Conservation (phyloP, 495 filamentous ascomycete species). For the Penicillium crystallinum region DNA sequence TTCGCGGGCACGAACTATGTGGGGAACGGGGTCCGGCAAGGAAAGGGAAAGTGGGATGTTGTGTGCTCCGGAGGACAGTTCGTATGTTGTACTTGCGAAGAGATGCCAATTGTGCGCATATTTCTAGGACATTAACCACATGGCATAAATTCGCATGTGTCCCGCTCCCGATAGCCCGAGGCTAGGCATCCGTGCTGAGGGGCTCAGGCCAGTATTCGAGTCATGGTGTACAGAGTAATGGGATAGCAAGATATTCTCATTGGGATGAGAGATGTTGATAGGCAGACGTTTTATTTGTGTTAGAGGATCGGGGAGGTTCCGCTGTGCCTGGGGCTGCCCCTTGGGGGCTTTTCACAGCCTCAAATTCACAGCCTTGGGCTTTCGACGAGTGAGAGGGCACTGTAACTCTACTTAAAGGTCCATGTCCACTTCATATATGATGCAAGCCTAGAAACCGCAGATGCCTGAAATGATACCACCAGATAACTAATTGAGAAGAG, state of each 20-base stretch:
- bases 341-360: background rate
- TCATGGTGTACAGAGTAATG: background rate
- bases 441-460: background rate
- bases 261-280: background rate
- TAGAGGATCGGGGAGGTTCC: background rate
- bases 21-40: background rate
- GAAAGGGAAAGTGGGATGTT: too few relatives aligned
- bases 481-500: too few relatives aligned
- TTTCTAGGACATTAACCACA: too few relatives aligned
- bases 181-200: too few relatives aligned
- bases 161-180: too few relatives aligned
- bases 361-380: background rate
- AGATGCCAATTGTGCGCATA: too few relatives aligned
- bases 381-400: background rate
- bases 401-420: background rate
- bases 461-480: background rate
- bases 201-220: too few relatives aligned
- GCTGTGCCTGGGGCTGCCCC: background rate
- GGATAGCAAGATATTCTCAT: background rate
- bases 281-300: background rate
- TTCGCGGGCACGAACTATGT: constrained; percentile 8
- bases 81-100: too few relatives aligned
- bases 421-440: background rate
- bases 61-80: too few relatives aligned
- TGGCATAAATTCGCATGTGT: too few relatives aligned